Evolutionary conservation across 225 moss, liverwort and hornwort genomes (phyloP), one percentile per base, ranked within the genome.

Genomic region (Lunularia cruciata): DNA sequence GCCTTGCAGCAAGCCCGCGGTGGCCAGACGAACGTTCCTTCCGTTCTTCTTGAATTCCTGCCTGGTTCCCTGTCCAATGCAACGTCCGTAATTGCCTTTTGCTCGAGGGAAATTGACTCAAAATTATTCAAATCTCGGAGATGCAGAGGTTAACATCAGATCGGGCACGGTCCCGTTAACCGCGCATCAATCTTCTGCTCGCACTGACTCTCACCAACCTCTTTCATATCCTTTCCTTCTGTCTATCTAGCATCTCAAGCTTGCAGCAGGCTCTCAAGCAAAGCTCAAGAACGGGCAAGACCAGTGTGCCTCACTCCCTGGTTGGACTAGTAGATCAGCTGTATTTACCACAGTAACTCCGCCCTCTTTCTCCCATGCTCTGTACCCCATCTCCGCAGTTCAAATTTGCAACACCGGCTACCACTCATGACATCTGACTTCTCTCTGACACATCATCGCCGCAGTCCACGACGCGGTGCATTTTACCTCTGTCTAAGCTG

Each of bases 121-220:
- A 16, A 11, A 20, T 20, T 20, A 34, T 67, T 47, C 49, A 51
- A 51, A 33, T 32, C 51, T 34, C 51, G 20, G 23, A 26, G 15
- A 51, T 34, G 14, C 15, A 32, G 19, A 33, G 49, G n/a, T 39
- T 0, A 23, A 36, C 35, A 48, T 12, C 35, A 31, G 33, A 20
- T 67, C 49, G 48, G 30, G 22, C 48, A 22, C 49, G 18, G 12
- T 33, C 47, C 13, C 48, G 36, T 48, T 34, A 48, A 49, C 20
- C 67, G 47, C 19, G 20, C 49, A 52, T 71, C 77, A 73, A 71
- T 77, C n/a, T n/a, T n/a, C 23, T 38, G 47, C 55, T 43, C 8
- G 25, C 39, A 40, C 39, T 39, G 14, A 37, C 18, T 39, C 33
- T 46, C 45, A 16, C 36, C 16, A 19, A 15, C 30, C 9, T 22